phyloP scores from a whole-genome alignment of 2,329 filamentous ascomycete genomes.

The Magnaporthiopsis incrustans region DNA sequence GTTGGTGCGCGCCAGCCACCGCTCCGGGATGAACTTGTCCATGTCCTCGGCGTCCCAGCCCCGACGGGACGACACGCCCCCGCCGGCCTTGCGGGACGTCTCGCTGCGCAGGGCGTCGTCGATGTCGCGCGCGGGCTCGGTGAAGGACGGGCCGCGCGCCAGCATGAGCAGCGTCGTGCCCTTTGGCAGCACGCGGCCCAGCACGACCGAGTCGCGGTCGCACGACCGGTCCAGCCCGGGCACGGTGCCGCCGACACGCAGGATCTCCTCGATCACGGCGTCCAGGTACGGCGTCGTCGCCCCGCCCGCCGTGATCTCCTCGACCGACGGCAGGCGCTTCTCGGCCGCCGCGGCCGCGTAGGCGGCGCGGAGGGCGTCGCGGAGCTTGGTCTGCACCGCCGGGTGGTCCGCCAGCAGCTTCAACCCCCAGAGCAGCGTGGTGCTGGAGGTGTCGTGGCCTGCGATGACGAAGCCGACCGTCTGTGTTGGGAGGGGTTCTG shows the following conservation, averaged over 20 bases:
- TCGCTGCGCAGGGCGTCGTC: slow-evolving; percentile 21
- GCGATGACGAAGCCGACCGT: slow-evolving; percentile 4
- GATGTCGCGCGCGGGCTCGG: slow-evolving; percentile 18
- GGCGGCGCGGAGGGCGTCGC: slow-evolving; percentile 17
- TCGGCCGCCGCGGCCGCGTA: slow-evolving; percentile 13
- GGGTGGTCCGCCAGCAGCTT: slow-evolving; percentile 12
- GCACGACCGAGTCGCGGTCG: slow-evolving; percentile 23
- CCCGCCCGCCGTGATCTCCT: slow-evolving; percentile 20
- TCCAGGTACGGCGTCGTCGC: slow-evolving; percentile 26
- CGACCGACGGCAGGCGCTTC: slow-evolving; percentile 10
- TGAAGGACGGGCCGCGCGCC: slow-evolving; percentile 21
- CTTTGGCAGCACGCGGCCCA: slow-evolving; percentile 26
- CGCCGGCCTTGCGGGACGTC: neutral
- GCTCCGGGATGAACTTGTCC: slow-evolving; percentile 25
- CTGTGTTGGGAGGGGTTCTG: neutral
- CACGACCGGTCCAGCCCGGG: slow-evolving; percentile 23
- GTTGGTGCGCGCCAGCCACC: slow-evolving; percentile 23
- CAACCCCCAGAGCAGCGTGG: slow-evolving; percentile 2
- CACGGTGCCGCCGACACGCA: slow-evolving; percentile 22
- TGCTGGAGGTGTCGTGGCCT: slow-evolving; percentile 8
- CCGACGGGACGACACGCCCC: neutral
- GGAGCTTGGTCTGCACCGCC: slow-evolving; percentile 13
- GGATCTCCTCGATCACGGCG: slow-evolving; percentile 27
- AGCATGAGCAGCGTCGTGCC: slow-evolving; percentile 24
- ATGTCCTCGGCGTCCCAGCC: slow-evolving; percentile 15